Conservation (phyloP, 2,329 filamentous ascomycete genomes). For the Apiospora rasikravindrae region DNA sequence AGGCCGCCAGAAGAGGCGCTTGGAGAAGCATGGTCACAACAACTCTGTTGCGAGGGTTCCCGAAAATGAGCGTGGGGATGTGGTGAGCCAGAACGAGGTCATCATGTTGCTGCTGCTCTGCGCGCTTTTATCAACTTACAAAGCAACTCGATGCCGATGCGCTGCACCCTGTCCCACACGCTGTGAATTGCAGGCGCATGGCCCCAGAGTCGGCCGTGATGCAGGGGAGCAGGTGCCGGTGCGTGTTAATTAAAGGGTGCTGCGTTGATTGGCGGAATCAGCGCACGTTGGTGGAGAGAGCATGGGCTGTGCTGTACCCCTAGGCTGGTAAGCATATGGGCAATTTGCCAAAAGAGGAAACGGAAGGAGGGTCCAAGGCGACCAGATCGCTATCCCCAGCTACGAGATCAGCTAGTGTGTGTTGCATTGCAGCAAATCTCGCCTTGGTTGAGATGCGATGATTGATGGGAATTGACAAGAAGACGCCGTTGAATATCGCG, state of each 20-base stretch:
- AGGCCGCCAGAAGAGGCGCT: constrained; percentile 30
- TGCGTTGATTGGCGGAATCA: constrained; percentile 13
- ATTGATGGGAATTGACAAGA: constrained; percentile 14
- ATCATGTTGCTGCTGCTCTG: neutral
- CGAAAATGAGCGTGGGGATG: neutral
- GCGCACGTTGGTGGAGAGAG: neutral
- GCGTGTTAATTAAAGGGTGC: neutral
- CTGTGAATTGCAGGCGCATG: neutral
- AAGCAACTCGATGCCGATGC: neutral
- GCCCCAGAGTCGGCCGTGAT: neutral
- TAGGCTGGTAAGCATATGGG: neutral
- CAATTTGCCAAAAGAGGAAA: neutral
- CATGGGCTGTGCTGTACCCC: constrained; percentile 5
- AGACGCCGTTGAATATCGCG: neutral
- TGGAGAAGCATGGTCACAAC: constrained; percentile 32
- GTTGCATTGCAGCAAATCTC: neutral
- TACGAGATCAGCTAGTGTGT: neutral
- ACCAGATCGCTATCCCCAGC: neutral
- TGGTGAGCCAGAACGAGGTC: constrained; percentile 13
- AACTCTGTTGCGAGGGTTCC: neutral
- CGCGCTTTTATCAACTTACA: neutral
- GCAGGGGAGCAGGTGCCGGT: neutral
- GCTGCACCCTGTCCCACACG: neutral
- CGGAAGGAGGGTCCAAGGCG: neutral
- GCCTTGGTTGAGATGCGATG: neutral